These are phyloP conservation scores for Sordaria brevicollis DNA, from an alignment of 495 filamentous ascomycete species.

Conservation along the genomic window DNA sequence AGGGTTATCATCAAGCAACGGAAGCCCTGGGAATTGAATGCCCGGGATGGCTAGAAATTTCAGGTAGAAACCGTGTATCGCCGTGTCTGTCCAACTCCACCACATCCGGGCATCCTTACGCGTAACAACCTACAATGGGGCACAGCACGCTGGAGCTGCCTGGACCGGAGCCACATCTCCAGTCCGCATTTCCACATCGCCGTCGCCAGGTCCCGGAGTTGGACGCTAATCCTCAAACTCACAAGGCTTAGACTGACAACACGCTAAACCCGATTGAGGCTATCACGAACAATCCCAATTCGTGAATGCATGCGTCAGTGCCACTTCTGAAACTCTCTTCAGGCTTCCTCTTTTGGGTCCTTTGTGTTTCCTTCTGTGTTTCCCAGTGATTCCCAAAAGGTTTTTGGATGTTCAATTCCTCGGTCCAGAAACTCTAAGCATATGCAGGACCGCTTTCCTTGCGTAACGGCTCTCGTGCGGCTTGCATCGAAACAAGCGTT, in stretches of 20 bases:
- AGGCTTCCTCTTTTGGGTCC: no score
- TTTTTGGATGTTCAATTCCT: no score
- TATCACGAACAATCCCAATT: not conserved
- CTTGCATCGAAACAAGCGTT: not conserved
- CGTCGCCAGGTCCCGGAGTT: no score
- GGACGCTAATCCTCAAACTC: not conserved
- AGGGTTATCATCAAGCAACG: not conserved
- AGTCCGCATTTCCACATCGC: not conserved
- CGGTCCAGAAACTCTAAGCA: no score
- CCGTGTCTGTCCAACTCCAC: not conserved
- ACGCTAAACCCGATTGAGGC: not conserved
- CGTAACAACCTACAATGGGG: not conserved
- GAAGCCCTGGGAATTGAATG: not conserved
- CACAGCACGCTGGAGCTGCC: not conserved
- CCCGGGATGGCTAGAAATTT: not conserved
- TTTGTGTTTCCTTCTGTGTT: not conserved
- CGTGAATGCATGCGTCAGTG: not conserved
- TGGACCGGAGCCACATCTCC: not conserved
- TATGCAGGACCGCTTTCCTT: not conserved
- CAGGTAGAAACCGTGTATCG: not conserved
- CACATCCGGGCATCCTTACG: not conserved
- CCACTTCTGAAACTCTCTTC: no score
- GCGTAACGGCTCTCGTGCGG: not conserved
- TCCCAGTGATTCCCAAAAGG: not conserved
- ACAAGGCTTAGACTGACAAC: not conserved